Conservation (phyloP, 1,139 yeast species). For the Meyerozyma guilliermondii region DNA sequence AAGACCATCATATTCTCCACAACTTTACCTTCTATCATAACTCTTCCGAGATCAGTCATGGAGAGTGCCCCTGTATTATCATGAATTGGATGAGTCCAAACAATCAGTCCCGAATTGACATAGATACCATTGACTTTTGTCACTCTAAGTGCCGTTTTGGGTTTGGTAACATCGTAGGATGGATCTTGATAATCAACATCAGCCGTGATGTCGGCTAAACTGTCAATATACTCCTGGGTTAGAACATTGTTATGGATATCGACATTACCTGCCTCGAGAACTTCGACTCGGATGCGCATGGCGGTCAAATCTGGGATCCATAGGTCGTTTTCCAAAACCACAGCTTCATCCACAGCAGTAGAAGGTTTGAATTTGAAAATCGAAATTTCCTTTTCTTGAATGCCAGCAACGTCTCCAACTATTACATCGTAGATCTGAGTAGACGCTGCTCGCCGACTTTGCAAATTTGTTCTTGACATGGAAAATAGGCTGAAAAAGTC, state of each 20-base stretch:
- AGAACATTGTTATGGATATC: slow-evolving; percentile 25
- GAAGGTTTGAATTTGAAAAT: slow-evolving; percentile 14
- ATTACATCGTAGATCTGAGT: slow-evolving; percentile 25
- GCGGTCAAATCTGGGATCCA: slow-evolving; percentile 34
- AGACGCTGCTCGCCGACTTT: slow-evolving; percentile 23
- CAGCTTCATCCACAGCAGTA: slow-evolving; percentile 4
- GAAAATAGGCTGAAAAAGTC: slow-evolving; percentile 27
- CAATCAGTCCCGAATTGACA: slow-evolving; percentile 16
- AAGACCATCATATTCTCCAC: slow-evolving; percentile 34
- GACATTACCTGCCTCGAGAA: slow-evolving; percentile 23
- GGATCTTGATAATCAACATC: background rate
- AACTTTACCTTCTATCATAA: slow-evolving; percentile 27
- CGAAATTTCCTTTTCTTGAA: slow-evolving; percentile 20
- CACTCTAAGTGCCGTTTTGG: slow-evolving; percentile 22
- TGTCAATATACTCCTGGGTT: slow-evolving; percentile 19
- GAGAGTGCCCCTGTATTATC: slow-evolving; percentile 12
- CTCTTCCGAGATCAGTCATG: slow-evolving; percentile 23
- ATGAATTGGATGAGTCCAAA: slow-evolving; percentile 30
- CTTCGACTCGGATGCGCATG: slow-evolving; percentile 35
- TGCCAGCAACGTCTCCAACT: slow-evolving; percentile 27
- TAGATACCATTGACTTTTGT: slow-evolving; percentile 32
- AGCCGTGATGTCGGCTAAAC: slow-evolving; percentile 7
- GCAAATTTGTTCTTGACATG: slow-evolving; percentile 11
- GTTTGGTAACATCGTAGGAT: slow-evolving; percentile 10
- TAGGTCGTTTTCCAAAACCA: slow-evolving; percentile 17